Base-by-base conservation (phyloP, 2,329 filamentous ascomycete genomes). In the Penicillium sp. region DNA sequence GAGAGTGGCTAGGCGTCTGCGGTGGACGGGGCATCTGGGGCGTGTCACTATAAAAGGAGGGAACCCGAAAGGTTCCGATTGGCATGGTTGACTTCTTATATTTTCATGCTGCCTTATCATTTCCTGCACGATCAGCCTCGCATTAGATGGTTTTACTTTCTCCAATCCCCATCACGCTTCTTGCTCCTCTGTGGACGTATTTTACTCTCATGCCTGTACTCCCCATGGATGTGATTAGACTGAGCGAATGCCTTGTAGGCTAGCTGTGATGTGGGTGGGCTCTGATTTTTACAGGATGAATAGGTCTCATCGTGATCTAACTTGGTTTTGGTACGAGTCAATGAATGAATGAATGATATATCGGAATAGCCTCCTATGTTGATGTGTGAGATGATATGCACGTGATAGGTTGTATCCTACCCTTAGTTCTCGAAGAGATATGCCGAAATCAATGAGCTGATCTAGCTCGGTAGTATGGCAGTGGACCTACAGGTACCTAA, bases 1-100 rank as follows among this genome's bases (percentile, higher is more conserved):
- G 67, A 10, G 69, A 72, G 54, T 73, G 71, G 71, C 59, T 76
- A 29, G 73, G 73, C 5, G 72, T 75, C 18, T 75, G 72, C 50
- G 72, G 72, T 23, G 73, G 73, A 25, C 66, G 71, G 47, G 72
- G 72, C 4, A 62, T 76, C 29, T 75, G 73, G 68, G 72, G 72
- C 4, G 73, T 76, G 42, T 59, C 68, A 8, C 52, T 73, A 54
- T 73, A 58, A 37, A 37, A 37, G 8, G 33, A 37, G 64, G 46
- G 31, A 49, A 50, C 37, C 23, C 27, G 50, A 55, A 52, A 52
- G 44, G 49, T 47, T 48, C 37, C 52, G 53, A 39, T 12, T 29
- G 29, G 6, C 27, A 18, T 32, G 37, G 27, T 23, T 33, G 31
- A 31, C 24, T 41, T 35, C 42, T 44, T 35, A 9, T 53, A 41